phyloP scores from a whole-genome alignment of 2,329 filamentous ascomycete species.

The Exophiala lecanii-corni region DNA sequence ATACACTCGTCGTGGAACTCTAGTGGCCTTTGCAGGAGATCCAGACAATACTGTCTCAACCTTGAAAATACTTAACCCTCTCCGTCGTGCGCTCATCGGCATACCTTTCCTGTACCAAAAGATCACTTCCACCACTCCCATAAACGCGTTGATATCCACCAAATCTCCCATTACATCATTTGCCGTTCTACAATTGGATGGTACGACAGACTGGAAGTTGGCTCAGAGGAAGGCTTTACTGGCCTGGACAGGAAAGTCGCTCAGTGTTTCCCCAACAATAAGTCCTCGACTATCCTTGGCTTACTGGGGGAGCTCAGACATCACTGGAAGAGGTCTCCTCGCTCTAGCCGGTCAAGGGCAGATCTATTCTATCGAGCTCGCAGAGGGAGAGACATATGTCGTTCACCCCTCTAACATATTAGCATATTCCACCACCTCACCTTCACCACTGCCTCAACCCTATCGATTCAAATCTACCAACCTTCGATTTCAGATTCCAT shows the following conservation, averaged over 20 bases:
- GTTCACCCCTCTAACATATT: slow-evolving; percentile 87
- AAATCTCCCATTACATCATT: slow-evolving; percentile 84
- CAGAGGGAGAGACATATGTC: slow-evolving; percentile 81
- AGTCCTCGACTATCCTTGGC: slow-evolving; percentile 64
- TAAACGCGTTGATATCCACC: slow-evolving; percentile 83
- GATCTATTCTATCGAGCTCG: slow-evolving; percentile 78
- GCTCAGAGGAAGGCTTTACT: slow-evolving; percentile 80
- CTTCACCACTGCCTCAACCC: slow-evolving; percentile 67
- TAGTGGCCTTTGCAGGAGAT: slow-evolving; percentile 67
- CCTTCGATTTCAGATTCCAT: slow-evolving; percentile 72
- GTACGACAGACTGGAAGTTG: slow-evolving; percentile 92
- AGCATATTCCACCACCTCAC: slow-evolving; percentile 68
- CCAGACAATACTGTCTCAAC: slow-evolving; percentile 82
- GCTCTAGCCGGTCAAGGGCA: slow-evolving; percentile 83
- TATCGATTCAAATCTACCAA: slow-evolving; percentile 80
- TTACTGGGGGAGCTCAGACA: slow-evolving; percentile 85
- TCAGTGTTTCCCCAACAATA: slow-evolving; percentile 69
- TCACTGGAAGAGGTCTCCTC: slow-evolving; percentile 82
- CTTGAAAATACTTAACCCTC: slow-evolving; percentile 77
- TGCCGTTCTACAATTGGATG: slow-evolving; percentile 82
- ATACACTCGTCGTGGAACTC: slow-evolving; percentile 84
- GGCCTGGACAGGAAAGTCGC: slow-evolving; percentile 93
- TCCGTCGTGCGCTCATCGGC: slow-evolving; percentile 72
- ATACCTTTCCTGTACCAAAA: slow-evolving; percentile 73
- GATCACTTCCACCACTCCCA: slow-evolving; percentile 78